Base-by-base conservation (phyloP, 805 yeast genomes). In the Saccharomycopsis fibuligera region DNA sequence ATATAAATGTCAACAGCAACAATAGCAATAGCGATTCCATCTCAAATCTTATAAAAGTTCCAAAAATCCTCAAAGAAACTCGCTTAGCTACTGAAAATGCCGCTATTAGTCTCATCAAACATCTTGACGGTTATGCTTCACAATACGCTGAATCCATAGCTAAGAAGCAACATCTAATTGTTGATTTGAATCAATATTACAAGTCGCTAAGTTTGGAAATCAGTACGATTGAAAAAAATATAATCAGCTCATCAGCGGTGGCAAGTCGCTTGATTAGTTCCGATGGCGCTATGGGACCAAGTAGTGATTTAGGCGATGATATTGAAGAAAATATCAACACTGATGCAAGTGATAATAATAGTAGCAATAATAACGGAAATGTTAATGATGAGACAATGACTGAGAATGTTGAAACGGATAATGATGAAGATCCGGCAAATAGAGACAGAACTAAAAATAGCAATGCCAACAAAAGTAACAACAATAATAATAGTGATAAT, bases 131-230 rank as follows among this genome's bases (percentile, higher is more conserved):
- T 17, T 65, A 76, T 38, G 66, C 78, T 3, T 62, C 64, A 35
- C 72, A 78, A 19, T 86, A 81, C 60, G 81, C 78, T 44, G 61
- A 62, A 8, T 82, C 79, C 52, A 61, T 86, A 42, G 67, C 66
- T 27, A 72, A 71, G 42, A 80, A 81, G 61, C 78, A 76, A 38
- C 68, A 24, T 35, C 66, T 68, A 47, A 44, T 53, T 12, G 21
- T 47, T 35, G 54, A 48, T 39, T 50, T 53, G 48, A 51, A 45
- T 19, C 37, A 47, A 24, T 53, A 47, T 29, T 43, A 40, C 21
- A 30, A 14, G 8, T 64, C 48, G 12, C 29, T 51, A n/a, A 41
- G 24, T 8, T 17, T 21, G 3, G 53, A 48, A 30, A 48, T 48
- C 24, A 16, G 12, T 16, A 30, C 43, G 6, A 40, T 53, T 37